These are phyloP conservation scores for Vaccinium macrocarpon DNA, from an alignment of 148 eudicot species.

Conservation along the genomic window DNA sequence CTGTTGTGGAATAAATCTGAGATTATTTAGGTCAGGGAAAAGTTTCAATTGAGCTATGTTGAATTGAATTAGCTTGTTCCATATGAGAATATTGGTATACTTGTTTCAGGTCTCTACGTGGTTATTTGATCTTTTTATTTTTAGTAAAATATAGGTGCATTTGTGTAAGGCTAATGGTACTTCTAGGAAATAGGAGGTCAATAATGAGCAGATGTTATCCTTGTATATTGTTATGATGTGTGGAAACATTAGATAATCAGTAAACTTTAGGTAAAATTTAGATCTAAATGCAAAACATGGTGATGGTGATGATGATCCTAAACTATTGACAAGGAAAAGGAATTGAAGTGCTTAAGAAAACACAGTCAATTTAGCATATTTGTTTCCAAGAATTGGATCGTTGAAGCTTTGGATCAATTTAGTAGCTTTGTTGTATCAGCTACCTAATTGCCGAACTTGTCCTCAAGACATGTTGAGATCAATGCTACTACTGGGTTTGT, in stretches of 20 bases:
- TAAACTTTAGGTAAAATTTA: not conserved
- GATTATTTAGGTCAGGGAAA: not conserved
- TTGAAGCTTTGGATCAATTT: no score
- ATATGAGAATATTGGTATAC: not conserved
- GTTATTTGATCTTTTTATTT: not conserved
- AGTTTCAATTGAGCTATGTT: not conserved
- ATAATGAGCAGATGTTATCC: not conserved
- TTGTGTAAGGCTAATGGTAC: not conserved
- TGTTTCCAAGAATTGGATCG: no score
- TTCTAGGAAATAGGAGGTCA: not conserved
- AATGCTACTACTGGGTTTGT: no score
- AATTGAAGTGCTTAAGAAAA: not conserved
- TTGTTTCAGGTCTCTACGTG: no score
- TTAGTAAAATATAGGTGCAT: no score
- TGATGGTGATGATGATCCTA: not conserved
- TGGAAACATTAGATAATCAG: no score
- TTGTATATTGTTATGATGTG: not conserved
- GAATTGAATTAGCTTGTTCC: no score
- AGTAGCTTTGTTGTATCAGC: not conserved
- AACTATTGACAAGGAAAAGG: not conserved
- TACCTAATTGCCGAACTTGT: not conserved
- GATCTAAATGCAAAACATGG: not conserved
- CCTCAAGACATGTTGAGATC: no score
- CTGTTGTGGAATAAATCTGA: no score
- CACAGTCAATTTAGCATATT: no score